phyloP scores from a whole-genome alignment of 1,284 basidiomycete species.

The Ceratorhiza oryzae-sativae region DNA sequence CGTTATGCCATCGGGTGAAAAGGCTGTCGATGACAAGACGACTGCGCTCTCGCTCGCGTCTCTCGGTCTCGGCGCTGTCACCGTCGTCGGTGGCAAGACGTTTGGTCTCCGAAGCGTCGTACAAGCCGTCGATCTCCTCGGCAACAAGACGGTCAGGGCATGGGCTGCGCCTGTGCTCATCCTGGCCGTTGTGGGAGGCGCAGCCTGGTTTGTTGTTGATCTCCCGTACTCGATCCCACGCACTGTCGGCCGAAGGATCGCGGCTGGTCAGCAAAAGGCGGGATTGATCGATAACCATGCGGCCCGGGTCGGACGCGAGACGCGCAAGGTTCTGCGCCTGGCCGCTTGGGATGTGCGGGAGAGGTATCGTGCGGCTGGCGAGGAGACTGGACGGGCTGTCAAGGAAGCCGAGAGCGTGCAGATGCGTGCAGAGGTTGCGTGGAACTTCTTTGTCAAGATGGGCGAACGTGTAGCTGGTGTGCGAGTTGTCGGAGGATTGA shows the following conservation, averaged over 20 bases:
- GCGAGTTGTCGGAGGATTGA: conserved; percentile 43
- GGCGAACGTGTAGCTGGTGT: conserved; percentile 65
- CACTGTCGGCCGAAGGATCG: conserved; percentile 84
- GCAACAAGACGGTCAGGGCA: conserved; percentile 81
- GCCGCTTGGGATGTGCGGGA: conserved; percentile 93
- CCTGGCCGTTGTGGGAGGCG: conserved; percentile 74
- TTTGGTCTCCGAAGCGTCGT: conserved; percentile 80
- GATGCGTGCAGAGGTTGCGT: conserved; percentile 71
- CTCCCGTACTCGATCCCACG: conserved; percentile 91
- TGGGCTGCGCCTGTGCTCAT: conserved; percentile 91
- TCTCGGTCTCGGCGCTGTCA: conserved; percentile 84
- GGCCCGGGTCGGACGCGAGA: conserved; percentile 80
- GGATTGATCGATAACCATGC: conserved; percentile 76
- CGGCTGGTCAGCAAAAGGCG: conserved; percentile 47
- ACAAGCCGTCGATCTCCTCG: conserved; percentile 82
- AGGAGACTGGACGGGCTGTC: conserved; percentile 79
- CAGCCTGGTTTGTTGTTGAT: conserved; percentile 86
- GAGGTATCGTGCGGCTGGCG: conserved; percentile 82
- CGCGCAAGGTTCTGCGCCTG: conserved; percentile 90
- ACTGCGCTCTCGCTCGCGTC: conserved; percentile 74
- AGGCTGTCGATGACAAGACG: conserved; percentile 56
- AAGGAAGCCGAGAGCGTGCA: conserved; percentile 77
- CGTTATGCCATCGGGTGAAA: conserved; percentile 56
- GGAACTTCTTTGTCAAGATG: conserved; percentile 72
- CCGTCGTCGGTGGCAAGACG: conserved; percentile 83